Evolutionary conservation across 192 early-diverging fungal genomes (phyloP).

Genomic region (Podila minutissima): DNA sequence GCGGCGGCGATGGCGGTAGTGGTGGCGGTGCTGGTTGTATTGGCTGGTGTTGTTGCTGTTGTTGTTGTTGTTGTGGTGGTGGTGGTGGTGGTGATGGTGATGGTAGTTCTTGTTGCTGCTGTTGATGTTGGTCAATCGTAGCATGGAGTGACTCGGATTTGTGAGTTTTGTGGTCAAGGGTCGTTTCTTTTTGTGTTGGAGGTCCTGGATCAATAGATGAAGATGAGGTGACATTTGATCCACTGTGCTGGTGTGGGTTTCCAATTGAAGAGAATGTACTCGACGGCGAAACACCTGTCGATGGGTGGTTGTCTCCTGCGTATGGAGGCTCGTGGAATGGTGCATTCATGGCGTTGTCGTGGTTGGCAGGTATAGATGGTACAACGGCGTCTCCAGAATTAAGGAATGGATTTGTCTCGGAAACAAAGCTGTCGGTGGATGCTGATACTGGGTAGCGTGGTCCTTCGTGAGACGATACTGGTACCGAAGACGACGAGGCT

Average conservation of each 20-base stretch:
- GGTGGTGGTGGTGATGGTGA: background rate
- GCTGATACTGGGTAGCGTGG: constrained; percentile 3
- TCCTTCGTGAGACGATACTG: background rate
- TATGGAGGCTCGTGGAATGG: constrained; percentile 8
- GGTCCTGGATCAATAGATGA: constrained; percentile 6
- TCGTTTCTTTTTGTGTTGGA: background rate
- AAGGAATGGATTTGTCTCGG: background rate
- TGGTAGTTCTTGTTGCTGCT: background rate
- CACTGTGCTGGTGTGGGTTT: background rate
- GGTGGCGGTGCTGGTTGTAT: too few relatives aligned
- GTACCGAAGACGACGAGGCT: background rate
- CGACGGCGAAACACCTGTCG: constrained; percentile 13
- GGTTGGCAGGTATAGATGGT: background rate
- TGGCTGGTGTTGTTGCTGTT: too few relatives aligned
- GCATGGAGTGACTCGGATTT: background rate
- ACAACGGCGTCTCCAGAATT: constrained; percentile 1
- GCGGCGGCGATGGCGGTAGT: too few relatives aligned
- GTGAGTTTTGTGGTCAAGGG: background rate
- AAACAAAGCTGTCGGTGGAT: constrained; percentile 22
- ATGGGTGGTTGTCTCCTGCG: constrained; percentile 4
- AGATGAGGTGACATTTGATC: constrained; percentile 8
- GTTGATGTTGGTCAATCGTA: background rate
- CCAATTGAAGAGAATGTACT: constrained; percentile 23
- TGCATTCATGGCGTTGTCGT: background rate
- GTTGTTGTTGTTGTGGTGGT: too few relatives aligned